Conservation (phyloP, 257 asterid genomes). For the Echium plantagineum region DNA sequence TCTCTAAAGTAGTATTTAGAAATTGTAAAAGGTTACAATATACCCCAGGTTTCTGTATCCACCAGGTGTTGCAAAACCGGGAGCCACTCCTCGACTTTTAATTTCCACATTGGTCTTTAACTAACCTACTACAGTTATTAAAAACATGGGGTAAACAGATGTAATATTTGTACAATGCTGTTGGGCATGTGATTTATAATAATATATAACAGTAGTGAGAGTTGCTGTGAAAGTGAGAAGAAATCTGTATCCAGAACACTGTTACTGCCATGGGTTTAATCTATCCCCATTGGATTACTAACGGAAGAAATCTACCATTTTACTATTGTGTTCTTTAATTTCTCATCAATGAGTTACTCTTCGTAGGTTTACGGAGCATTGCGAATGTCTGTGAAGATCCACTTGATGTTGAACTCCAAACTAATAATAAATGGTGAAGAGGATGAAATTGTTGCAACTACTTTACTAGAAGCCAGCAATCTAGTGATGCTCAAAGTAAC, state of each 20-base stretch:
- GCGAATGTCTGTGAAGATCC: conserved; percentile 89
- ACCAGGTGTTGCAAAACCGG: background rate
- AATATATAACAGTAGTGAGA: too few species aligned
- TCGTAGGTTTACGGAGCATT: conserved; percentile 77
- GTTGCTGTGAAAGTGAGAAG: too few species aligned
- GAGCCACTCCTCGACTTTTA: background rate
- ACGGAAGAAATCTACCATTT: conserved; percentile 2
- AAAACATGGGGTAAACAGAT: background rate
- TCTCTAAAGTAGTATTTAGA: too few species aligned
- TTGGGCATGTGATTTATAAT: background rate
- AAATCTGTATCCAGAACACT: too few species aligned
- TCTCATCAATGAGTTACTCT: conserved; percentile 14
- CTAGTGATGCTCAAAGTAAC: conserved; percentile 79
- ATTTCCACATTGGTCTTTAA: background rate
- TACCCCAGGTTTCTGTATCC: background rate
- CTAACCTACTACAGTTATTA: background rate
- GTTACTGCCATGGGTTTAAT: too few species aligned
- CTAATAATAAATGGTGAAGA: conserved; percentile 61
- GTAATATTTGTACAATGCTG: background rate
- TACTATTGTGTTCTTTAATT: conserved; percentile 13
- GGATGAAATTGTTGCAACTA: conserved; percentile 64
- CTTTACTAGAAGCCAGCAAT: conserved; percentile 89
- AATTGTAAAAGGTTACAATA: too few species aligned
- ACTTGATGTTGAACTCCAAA: conserved; percentile 78
- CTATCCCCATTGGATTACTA: too few species aligned